Base-by-base conservation (phyloP, 768 basidiomycete genomes). In the Russula olivacea region DNA sequence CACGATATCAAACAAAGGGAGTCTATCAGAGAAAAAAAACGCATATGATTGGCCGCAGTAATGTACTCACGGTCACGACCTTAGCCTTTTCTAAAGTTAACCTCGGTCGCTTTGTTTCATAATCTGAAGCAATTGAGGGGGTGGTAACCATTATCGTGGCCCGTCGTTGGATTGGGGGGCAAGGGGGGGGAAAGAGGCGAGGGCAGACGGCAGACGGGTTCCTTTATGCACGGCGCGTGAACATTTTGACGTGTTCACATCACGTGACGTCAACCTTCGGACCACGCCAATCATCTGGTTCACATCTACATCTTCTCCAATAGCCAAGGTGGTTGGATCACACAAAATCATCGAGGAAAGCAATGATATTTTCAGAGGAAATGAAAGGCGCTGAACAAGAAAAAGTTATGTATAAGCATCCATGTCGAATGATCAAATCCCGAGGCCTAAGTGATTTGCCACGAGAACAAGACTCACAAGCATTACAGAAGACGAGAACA, bases 51-150 rank as follows among this genome's bases (percentile, higher is more conserved):
- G 38, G 56, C 19, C 9, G 36, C 1, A 12, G 11, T 17, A 8
- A 50, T n/a, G 45, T 40, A 53, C 68, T 53, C 71, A 87, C 85
- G 72, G 85, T 82, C 68, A 74, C 80, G 4, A 79, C 83, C 68
- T 79, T 86, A 28, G 81, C 76, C 58, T 79, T 80, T 64, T 86
- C 85, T 30, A 84, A 66, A 0, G 80, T 79, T 41, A 36, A 7
- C 47, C 80, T 76, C 61, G 81, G 80, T 59, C 78, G 77, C 66
- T 76, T 79, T 69, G 77, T 25, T 15, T 58, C 67, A 25, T 40
- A 48, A 21, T 68, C 65, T 38, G 41, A 40, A 0, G 43, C 12
- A n/a, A 55, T 28, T 23, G 64, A 53, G 4, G 57, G 34, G 14
- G 47, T 63, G 4, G 52, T 41, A 2, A 68, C 67, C 67, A 68